Percentiles rank a stretch among this genome's conserved stretches.
These are phyloP conservation scores for Cornus suecica DNA, from an alignment of 148 eudicot genomes.

Conservation along the genomic window DNA sequence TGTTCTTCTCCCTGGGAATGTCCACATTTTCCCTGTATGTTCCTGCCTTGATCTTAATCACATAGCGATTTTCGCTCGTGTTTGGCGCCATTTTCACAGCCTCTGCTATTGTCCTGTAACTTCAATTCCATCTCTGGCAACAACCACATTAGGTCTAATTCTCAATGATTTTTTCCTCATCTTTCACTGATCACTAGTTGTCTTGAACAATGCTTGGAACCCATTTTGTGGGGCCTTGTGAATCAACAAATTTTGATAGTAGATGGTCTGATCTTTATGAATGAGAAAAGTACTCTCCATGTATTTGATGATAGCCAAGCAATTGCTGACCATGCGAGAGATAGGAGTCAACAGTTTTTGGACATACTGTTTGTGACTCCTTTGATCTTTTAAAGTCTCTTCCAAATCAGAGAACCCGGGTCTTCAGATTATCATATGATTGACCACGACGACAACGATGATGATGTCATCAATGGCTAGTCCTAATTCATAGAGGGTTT, in stretches of 20 bases:
- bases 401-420: constrained; percentile 61
- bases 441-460: too few relatives aligned
- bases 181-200: too few relatives aligned
- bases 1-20: constrained; percentile 51
- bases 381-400: constrained; percentile 7
- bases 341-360: constrained; percentile 46
- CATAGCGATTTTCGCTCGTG: constrained; percentile 27
- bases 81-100: constrained; percentile 37
- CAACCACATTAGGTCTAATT: constrained; percentile 14
- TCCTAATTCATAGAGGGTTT: constrained; percentile 50
- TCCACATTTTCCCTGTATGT: constrained; percentile 49
- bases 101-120: constrained; percentile 32
- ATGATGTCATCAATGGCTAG: constrained; percentile 24
- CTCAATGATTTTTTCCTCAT: too few relatives aligned
- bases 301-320: constrained; percentile 51
- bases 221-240: constrained; percentile 7
- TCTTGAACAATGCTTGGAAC: constrained; percentile 13
- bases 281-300: constrained; percentile 32
- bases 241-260: constrained; percentile 6
- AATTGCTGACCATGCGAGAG: constrained; percentile 58
- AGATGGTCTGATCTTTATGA: not conserved
- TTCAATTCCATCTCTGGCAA: constrained; percentile 52
- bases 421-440: constrained; percentile 39
- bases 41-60: constrained; percentile 56
- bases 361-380: constrained; percentile 28